Evolutionary conservation across 2,329 filamentous ascomycete species (phyloP), one percentile per base, ranked within the genome.

Genomic region (Neonectria ditissima): DNA sequence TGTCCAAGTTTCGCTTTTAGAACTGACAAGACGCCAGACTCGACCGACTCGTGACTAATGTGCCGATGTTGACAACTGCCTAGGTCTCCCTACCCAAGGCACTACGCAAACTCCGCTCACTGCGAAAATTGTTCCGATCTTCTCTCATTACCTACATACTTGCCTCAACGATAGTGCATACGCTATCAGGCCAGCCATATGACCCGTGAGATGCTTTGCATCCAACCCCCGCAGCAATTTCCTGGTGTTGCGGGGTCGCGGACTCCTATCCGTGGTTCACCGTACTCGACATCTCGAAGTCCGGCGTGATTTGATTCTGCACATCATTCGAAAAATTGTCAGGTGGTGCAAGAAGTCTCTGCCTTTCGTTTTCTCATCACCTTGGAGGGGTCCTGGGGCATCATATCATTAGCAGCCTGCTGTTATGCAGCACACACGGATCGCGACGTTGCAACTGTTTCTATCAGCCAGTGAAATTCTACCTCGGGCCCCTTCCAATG

Each of bases 161-260:
- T n/a, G 34, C 45, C 26, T 26, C 45, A 20, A 18, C 62, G 52
- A 65, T 56, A 43, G 51, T 60, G 66, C 60, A 55, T 51, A 67
- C 59, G 63, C 54, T 69, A 54, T 52, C 44, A 52, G 41, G 50
- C 50, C 45, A 32, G 37, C 44, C 55, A 62, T 62, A 56, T 55
- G 47, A 60, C 59, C 57, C 45, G 10, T 44, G 39, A 37, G 57
- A 24, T 45, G 26, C 56, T 61, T 51, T 26, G 43, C 54, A 43
- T 57, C 20, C 50, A 64, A 67, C 63, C 57, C 57, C 68, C 65
- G 55, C 66, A 67, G 18, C 43, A 55, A 50, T 44, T 69, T 59
- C 50, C 65, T 60, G 54, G 59, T 65, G 59, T 30, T 54, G 67
- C 62, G 68, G 68, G 57, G 68, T 58, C 30, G 14, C 34, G 7